Evolutionary conservation across 495 filamentous ascomycete species (phyloP).

Genomic region (Xylaria flabelliformis): DNA sequence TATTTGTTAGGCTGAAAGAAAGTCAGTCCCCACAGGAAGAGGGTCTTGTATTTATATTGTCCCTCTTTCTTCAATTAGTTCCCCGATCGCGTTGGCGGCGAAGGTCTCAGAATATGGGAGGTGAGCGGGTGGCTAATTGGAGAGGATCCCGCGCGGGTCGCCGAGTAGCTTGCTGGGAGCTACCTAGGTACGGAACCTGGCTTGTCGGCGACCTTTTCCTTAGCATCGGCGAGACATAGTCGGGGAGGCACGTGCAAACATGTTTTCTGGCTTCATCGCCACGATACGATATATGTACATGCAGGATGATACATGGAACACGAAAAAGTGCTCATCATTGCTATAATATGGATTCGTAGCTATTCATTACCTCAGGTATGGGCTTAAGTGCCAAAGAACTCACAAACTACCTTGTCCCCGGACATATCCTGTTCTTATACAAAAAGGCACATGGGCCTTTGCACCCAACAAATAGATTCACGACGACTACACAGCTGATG

Average conservation of each 20-base stretch:
- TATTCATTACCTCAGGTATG: neutral
- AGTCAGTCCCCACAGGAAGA: neutral
- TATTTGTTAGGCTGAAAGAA: neutral
- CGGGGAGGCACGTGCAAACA: neutral
- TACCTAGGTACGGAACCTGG: neutral
- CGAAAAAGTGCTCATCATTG: neutral
- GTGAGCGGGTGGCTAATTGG: constrained; percentile 9
- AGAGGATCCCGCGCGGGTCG: constrained; percentile 3
- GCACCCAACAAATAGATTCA: neutral
- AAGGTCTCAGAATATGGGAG: constrained; percentile 2
- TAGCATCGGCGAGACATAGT: constrained; percentile 1
- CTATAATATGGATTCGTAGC: neutral
- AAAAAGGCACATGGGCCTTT: neutral
- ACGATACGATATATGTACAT: neutral
- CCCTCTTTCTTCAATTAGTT: neutral
- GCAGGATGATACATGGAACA: neutral
- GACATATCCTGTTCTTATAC: neutral
- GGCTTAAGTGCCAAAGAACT: neutral
- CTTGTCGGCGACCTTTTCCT: neutral
- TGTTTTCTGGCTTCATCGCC: neutral
- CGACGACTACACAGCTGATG: neutral
- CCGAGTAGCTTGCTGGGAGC: neutral
- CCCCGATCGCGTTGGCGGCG: constrained; percentile 24
- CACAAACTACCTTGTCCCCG: neutral
- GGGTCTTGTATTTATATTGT: neutral